These are phyloP conservation scores for Citrullus amarus DNA, from an alignment of 306 rosid species.

Conservation along the genomic window DNA sequence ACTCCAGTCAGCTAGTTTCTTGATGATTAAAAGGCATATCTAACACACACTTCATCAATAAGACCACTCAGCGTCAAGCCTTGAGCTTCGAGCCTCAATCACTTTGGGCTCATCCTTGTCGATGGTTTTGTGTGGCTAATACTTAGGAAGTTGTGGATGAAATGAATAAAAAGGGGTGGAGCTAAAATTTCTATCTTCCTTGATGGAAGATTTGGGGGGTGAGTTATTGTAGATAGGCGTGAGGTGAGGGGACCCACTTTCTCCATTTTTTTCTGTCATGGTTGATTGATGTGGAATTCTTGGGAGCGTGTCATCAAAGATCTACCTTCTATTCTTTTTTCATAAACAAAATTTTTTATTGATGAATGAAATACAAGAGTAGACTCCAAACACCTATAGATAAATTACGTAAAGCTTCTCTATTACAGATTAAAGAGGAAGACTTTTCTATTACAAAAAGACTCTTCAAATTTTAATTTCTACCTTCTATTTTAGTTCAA, in stretches of 20 bases:
- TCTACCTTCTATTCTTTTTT: background rate
- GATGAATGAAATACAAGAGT: too few relatives aligned
- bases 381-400: too few relatives aligned
- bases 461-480: background rate
- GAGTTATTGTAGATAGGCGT: background rate
- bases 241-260: background rate
- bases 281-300: background rate
- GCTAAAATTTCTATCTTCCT: background rate
- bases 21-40: too few relatives aligned
- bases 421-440: too few relatives aligned
- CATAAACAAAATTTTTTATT: too few relatives aligned
- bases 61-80: too few relatives aligned
- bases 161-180: background rate
- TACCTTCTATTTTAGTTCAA: background rate
- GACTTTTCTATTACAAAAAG: too few relatives aligned
- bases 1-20: too few relatives aligned
- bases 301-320: background rate
- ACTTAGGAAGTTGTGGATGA: background rate
- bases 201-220: background rate
- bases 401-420: too few relatives aligned
- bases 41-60: too few relatives aligned
- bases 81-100: background rate
- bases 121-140: background rate
- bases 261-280: background rate
- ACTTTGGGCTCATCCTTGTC: background rate